Evolutionary conservation across 169 alveolate species (phyloP).

Genomic region (Cyclospora cayetanensis): DNA sequence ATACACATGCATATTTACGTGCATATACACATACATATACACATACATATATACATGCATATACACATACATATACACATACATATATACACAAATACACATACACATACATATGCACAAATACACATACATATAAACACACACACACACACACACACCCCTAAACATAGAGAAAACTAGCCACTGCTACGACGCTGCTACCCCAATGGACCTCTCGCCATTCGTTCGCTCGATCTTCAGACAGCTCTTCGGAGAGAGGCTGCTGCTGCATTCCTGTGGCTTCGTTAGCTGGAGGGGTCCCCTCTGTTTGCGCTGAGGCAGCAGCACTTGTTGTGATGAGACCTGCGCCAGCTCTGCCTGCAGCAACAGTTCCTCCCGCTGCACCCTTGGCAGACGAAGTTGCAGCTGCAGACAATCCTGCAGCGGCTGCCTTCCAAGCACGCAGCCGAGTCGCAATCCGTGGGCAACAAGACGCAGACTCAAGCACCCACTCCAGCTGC

Average conservation of each 20-base stretch:
- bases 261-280: conserved; percentile 30
- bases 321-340: not conserved
- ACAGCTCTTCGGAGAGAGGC: not conserved
- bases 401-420: not conserved
- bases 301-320: not conserved
- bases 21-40: not conserved
- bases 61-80: not conserved
- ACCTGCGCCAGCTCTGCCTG: not conserved
- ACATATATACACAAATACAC: not conserved
- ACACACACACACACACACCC: not conserved
- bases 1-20: too few species aligned
- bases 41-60: not conserved
- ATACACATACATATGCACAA: not conserved
- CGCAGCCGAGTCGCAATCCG: not conserved
- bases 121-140: not conserved
- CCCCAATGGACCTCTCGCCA: conserved; percentile 31
- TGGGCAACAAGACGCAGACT: not conserved
- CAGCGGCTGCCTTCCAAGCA: conserved; percentile 4
- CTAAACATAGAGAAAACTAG: not conserved
- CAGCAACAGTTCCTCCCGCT: not conserved
- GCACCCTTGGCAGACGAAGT: not conserved
- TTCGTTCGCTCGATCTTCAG: not conserved
- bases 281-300: not conserved
- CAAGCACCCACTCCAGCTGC: conserved; percentile 57
- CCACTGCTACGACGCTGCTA: not conserved